These are phyloP conservation scores for Daedalea quercina DNA, from an alignment of 768 basidiomycete genomes.

Conservation along the genomic window DNA sequence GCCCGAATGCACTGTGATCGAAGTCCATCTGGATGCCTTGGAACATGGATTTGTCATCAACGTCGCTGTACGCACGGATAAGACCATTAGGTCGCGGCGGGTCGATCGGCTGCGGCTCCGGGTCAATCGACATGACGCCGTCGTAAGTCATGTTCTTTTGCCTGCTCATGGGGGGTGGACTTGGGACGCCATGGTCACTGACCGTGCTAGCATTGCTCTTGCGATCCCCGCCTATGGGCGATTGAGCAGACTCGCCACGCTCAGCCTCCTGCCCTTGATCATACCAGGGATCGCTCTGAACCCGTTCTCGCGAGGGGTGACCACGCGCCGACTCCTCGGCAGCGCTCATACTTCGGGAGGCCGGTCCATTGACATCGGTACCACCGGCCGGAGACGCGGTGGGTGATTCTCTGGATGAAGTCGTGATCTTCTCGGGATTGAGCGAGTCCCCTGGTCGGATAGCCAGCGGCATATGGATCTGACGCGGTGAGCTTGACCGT, in stretches of 20 bases:
- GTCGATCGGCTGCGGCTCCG: conserved; percentile 25
- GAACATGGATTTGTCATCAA: conserved; percentile 11
- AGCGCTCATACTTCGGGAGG: no score
- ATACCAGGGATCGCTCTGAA: neutral
- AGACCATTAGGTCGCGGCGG: conserved; percentile 24
- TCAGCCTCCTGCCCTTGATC: neutral
- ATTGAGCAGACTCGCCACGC: no score
- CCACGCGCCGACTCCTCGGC: no score
- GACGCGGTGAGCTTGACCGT: neutral
- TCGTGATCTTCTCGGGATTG: neutral
- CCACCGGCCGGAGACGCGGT: neutral
- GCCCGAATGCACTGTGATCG: conserved; percentile 4
- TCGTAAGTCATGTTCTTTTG: conserved; percentile 23
- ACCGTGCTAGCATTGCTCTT: neutral
- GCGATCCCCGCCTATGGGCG: neutral
- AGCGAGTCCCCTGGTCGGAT: neutral
- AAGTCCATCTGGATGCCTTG: conserved; percentile 21
- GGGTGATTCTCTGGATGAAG: neutral
- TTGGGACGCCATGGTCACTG: neutral
- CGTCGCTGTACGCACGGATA: conserved; percentile 19
- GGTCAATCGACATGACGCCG: conserved; percentile 27
- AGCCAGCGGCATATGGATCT: neutral
- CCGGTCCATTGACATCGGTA: neutral
- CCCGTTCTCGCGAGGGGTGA: no score
- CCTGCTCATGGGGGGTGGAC: conserved; percentile 10